Base-by-base conservation (phyloP, 2,329 filamentous ascomycete species). In the Pseudocercospora cruenta region DNA sequence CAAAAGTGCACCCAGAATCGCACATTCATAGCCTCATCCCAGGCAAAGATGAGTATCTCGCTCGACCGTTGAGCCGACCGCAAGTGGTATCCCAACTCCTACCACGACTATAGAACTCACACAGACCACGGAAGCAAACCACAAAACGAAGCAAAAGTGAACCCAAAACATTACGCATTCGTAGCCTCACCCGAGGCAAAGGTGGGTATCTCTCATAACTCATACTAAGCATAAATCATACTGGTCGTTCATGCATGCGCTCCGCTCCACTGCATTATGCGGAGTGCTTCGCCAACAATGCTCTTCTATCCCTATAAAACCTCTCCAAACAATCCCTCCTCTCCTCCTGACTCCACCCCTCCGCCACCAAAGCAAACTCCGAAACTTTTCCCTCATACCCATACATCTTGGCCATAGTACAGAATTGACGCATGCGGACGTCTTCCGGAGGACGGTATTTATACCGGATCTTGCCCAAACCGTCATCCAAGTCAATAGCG, bases 321-420 rank as follows among this genome's bases (percentile, higher is more conserved):
- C 82, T 82, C 64, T 96, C 91, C 26, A 98, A 81, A 78, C 88
- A 94, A 70, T 90, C 88, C 67, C 91, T 85, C 74, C 94, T 82
- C 80, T 95, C 86, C 74, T 91, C 91, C 77, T 94, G 91, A 54
- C 91, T 96, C 92, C 93, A 96, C 14, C 89, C 87, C 79, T 98
- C 95, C 2, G 98, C 94, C 14, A 93, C 88, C 43, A 97, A 82
- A 3, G 94, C 95, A 83, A 98, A 98, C 67, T 95, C 91, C 0
- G 88, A 91, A 1, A 90, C 89, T 75, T 87, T 90, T 1, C 85
- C 82, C 19, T 43, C 55, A 75, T 93, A 96, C 0, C 92, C 92
- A 77, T 93, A 91, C 62, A 87, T 87, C 73, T 84, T 86, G 0
- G 93, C 92, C 92, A 98, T 97, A 26, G 89, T 91, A 79, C 93